These are phyloP conservation scores for Neurospora tetrasperma DNA, from an alignment of 495 filamentous ascomycete genomes.

Conservation along the genomic window DNA sequence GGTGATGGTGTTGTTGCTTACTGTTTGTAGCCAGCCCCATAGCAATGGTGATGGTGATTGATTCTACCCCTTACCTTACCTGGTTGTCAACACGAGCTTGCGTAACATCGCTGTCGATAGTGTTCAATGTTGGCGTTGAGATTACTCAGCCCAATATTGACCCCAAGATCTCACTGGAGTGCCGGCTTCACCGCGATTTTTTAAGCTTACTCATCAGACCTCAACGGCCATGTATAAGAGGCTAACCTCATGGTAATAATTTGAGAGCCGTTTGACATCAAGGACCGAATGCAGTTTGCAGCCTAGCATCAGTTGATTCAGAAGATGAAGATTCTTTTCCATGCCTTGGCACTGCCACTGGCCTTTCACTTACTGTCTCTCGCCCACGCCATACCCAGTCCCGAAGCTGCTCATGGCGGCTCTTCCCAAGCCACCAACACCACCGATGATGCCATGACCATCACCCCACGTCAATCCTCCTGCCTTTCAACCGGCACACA, in stretches of 20 bases:
- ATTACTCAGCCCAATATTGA: not conserved
- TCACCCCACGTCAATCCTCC: not conserved
- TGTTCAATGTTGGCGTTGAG: not conserved
- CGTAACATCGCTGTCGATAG: not conserved
- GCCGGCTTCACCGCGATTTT: not conserved
- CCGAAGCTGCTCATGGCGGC: not conserved
- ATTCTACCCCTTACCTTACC: not conserved
- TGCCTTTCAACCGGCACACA: conserved; percentile 17
- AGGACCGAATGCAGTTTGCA: not conserved
- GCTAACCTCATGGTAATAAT: not conserved
- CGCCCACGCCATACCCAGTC: not conserved
- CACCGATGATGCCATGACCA: not conserved
- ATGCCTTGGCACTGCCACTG: not conserved
- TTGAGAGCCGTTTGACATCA: not conserved
- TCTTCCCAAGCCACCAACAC: not conserved
- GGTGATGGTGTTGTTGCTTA: not conserved
- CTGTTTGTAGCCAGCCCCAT: not conserved
- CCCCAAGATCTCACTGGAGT: not conserved
- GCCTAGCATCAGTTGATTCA: not conserved
- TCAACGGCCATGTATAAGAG: not conserved
- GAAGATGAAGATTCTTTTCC: not conserved
- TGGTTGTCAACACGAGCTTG: not conserved
- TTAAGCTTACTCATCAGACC: not conserved
- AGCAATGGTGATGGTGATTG: not conserved
- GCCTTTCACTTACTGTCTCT: not conserved